phyloP scores from a whole-genome alignment of 2,329 filamentous ascomycete genomes.

The Hymenoscyphus repandus region DNA sequence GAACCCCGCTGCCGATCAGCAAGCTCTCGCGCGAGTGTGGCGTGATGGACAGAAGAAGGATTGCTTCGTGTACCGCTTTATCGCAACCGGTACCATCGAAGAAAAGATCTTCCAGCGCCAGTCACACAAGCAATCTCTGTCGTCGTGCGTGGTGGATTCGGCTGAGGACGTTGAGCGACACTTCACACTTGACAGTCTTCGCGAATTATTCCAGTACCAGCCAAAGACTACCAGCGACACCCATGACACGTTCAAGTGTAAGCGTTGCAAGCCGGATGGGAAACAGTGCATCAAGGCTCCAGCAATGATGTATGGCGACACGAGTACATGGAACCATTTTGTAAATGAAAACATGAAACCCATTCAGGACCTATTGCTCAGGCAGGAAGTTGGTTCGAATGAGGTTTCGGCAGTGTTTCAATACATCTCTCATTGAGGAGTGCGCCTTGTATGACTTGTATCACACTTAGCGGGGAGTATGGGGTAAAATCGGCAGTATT shows the following conservation, averaged over 20 bases:
- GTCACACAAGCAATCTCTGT: slow-evolving; percentile 95
- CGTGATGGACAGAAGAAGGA: slow-evolving; percentile 99
- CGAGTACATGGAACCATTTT: slow-evolving; percentile 99
- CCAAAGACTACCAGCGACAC: slow-evolving; percentile 83
- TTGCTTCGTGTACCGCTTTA: slow-evolving; percentile 99
- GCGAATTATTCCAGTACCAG: slow-evolving; percentile 92
- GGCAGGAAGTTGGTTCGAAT: slow-evolving; percentile 73
- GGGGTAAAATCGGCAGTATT: not conserved
- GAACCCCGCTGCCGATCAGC: slow-evolving; percentile 97
- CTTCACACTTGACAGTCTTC: slow-evolving; percentile 84
- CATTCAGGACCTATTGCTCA: slow-evolving; percentile 86
- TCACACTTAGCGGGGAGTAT: not conserved
- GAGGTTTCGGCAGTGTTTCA: slow-evolving; percentile 95
- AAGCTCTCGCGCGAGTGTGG: slow-evolving; percentile 95
- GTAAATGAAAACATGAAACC: slow-evolving; percentile 70
- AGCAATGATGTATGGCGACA: slow-evolving; percentile 95
- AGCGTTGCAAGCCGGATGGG: slow-evolving; percentile 84
- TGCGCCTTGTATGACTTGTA: not conserved
- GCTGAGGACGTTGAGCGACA: slow-evolving; percentile 96
- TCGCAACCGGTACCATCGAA: slow-evolving; percentile 94
- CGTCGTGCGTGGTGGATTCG: slow-evolving; percentile 92
- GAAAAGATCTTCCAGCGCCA: slow-evolving; percentile 99
- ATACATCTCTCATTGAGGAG: slow-evolving; percentile 80
- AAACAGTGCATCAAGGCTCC: slow-evolving; percentile 84
- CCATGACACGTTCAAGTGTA: slow-evolving; percentile 98